These are phyloP conservation scores for Stachybotrys elegans DNA, from an alignment of 2,329 filamentous ascomycete species.

Conservation along the genomic window DNA sequence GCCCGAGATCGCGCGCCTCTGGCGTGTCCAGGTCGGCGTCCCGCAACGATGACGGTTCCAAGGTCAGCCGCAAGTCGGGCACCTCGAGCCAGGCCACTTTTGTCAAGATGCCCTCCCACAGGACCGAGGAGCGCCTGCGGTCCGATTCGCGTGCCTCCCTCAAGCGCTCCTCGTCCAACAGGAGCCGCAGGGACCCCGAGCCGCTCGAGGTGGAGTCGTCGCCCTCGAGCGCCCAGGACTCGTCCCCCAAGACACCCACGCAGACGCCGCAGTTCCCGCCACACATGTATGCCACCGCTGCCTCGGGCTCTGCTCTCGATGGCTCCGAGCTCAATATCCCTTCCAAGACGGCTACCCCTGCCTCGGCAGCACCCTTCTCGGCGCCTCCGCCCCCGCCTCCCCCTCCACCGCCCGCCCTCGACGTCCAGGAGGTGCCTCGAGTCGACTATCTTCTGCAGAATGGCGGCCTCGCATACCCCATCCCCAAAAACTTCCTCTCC, in stretches of 20 bases:
- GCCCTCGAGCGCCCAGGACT: conserved; percentile 44
- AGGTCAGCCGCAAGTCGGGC: conserved; percentile 49
- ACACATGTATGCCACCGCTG: conserved; percentile 30
- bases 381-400: conserved; percentile 51
- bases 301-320: conserved; percentile 30
- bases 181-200: conserved; percentile 30
- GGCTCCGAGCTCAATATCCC: conserved; percentile 24
- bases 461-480: conserved; percentile 68
- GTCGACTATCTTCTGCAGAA: conserved; percentile 92
- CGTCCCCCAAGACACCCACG: conserved; percentile 58
- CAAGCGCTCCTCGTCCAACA: conserved; percentile 33
- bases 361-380: conserved; percentile 24
- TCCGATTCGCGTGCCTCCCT: conserved; percentile 27
- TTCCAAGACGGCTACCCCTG: conserved; percentile 35
- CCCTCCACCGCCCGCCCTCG: conserved; percentile 72
- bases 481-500: conserved; percentile 70
- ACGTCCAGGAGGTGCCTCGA: conserved; percentile 66
- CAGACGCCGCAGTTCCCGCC: conserved; percentile 48
- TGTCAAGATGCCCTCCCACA: conserved; percentile 32
- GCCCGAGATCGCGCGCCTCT: conserved; percentile 40
- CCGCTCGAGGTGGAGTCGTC: conserved; percentile 37
- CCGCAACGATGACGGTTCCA: conserved; percentile 44
- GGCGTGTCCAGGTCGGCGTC: conserved; percentile 38
- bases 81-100: conserved; percentile 55
- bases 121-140: conserved; percentile 29